Evolutionary conservation across 2,329 filamentous ascomycete genomes (phyloP).

Genomic region (Aspergillus latus): DNA sequence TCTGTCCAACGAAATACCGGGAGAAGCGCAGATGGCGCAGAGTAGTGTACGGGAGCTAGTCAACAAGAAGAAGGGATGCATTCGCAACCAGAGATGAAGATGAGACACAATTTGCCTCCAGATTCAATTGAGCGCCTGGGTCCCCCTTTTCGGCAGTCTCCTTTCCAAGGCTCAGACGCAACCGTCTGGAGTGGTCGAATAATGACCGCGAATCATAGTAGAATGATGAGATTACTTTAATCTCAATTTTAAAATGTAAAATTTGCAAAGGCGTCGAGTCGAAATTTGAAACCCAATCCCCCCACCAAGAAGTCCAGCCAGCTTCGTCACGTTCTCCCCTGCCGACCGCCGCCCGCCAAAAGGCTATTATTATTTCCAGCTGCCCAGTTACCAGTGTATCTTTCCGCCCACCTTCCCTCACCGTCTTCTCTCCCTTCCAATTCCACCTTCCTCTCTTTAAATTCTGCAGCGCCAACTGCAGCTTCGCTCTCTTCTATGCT

Average conservation of each 20-base stretch:
- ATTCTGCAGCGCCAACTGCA: slow-evolving; percentile 32
- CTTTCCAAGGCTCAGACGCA: slow-evolving; percentile 19
- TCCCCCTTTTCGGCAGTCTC: slow-evolving; percentile 19
- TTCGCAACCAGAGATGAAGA: background rate
- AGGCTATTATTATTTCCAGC: slow-evolving; percentile 20
- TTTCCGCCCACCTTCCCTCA: slow-evolving; percentile 26
- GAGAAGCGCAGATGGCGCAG: slow-evolving; percentile 14
- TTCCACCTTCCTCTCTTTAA: slow-evolving; percentile 23
- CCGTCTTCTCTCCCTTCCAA: slow-evolving; percentile 22
- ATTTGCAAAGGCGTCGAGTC: slow-evolving; percentile 14
- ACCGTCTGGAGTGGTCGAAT: background rate
- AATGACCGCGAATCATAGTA: background rate
- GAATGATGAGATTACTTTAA: background rate
- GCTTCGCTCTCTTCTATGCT: slow-evolving; percentile 41
- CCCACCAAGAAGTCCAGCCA: slow-evolving; percentile 24
- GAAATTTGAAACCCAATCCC: slow-evolving; percentile 39
- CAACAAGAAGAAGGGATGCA: background rate
- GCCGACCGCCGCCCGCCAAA: slow-evolving; percentile 19
- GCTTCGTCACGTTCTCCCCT: slow-evolving; percentile 27
- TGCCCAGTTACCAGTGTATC: slow-evolving; percentile 15
- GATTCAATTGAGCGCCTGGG: slow-evolving; percentile 4
- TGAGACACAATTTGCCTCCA: slow-evolving; percentile 13
- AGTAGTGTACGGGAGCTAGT: background rate
- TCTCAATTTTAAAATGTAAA: slow-evolving; percentile 8
- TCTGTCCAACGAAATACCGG: slow-evolving; percentile 18